phyloP scores from a whole-genome alignment of 2,329 filamentous ascomycete species.

The Furcasterigmium furcatum region DNA sequence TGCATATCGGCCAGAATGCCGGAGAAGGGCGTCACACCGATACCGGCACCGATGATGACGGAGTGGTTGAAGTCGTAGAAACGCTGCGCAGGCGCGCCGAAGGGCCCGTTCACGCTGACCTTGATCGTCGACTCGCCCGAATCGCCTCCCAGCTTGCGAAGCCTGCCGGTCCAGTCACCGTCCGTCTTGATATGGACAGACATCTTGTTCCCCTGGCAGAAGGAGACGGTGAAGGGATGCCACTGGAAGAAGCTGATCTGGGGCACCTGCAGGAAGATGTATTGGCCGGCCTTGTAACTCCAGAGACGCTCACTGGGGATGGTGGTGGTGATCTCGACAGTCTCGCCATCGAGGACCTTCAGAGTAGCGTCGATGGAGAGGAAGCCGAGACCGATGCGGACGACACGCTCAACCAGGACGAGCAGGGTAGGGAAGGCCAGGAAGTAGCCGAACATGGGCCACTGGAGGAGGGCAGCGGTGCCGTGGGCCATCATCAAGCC shows the following conservation, averaged over 20 bases:
- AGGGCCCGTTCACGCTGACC: slow-evolving; percentile 54
- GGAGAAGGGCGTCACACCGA: slow-evolving; percentile 56
- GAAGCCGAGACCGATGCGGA: slow-evolving; percentile 44
- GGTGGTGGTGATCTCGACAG: slow-evolving; percentile 43
- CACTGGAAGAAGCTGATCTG: slow-evolving; percentile 51
- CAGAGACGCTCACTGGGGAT: slow-evolving; percentile 46
- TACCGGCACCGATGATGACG: slow-evolving; percentile 53
- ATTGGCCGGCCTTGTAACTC: slow-evolving; percentile 55
- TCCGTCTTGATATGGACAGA: slow-evolving; percentile 57
- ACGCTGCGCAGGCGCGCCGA: slow-evolving; percentile 54
- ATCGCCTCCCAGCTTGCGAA: slow-evolving; percentile 38
- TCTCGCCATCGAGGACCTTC: slow-evolving; percentile 48
- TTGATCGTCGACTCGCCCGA: slow-evolving; percentile 32
- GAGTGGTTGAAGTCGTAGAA: slow-evolving; percentile 57
- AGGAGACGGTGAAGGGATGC: slow-evolving; percentile 58
- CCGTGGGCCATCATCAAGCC: slow-evolving; percentile 54
- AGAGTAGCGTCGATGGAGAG: slow-evolving; percentile 43
- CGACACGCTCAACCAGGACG: slow-evolving; percentile 43
- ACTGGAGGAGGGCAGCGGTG: slow-evolving; percentile 44
- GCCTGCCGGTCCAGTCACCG: slow-evolving; percentile 49
- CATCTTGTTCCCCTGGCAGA: slow-evolving; percentile 47
- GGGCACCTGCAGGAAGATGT: slow-evolving; percentile 54
- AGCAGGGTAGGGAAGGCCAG: slow-evolving; percentile 50
- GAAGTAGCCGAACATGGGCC: slow-evolving; percentile 55
- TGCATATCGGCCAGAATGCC: slow-evolving; percentile 54